Conservation (phyloP, 306 rosid species). For the Delonix regia region DNA sequence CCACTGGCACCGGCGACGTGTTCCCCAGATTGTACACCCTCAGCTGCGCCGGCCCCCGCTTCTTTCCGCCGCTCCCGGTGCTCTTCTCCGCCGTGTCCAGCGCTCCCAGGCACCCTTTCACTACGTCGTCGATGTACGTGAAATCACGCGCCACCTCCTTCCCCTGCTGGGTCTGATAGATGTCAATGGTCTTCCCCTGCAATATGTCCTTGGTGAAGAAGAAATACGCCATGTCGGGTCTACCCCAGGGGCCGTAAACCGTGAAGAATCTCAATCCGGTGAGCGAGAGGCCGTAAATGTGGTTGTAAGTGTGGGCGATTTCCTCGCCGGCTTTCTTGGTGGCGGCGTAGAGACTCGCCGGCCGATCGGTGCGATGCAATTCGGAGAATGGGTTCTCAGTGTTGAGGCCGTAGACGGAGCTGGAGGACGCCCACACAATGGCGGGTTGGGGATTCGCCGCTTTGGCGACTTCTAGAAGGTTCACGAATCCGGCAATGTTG, state of each 20-base stretch:
- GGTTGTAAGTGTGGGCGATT: conserved; percentile 86
- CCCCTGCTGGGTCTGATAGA: conserved; percentile 65
- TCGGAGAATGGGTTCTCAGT: conserved; percentile 79
- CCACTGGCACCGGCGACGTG: conserved; percentile 90
- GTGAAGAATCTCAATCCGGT: conserved; percentile 89
- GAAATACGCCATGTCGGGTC: conserved; percentile 96
- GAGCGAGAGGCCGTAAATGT: conserved; percentile 80
- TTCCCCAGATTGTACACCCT: conserved; percentile 81
- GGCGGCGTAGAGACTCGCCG: conserved; percentile 92
- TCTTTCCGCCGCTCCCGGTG: conserved; percentile 87
- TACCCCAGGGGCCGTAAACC: conserved; percentile 88
- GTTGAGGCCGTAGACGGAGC: conserved; percentile 88
- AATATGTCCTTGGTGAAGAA: conserved; percentile 84
- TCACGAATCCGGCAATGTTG: conserved; percentile 90
- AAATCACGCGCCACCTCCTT: conserved; percentile 98
- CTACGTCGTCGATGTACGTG: conserved; percentile 87
- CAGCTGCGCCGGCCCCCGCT: conserved; percentile 65
- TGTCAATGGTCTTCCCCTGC: conserved; percentile 68
- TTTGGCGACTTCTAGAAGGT: conserved; percentile 75
- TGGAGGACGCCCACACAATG: conserved; percentile 87
- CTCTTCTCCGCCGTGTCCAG: conserved; percentile 79
- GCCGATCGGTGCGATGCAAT: conserved; percentile 71
- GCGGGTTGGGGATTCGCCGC: conserved; percentile 79
- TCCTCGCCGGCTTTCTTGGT: conserved; percentile 93
- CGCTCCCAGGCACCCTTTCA: conserved; percentile 74